Evolutionary conservation across 768 basidiomycete species (phyloP), one percentile per base, ranked within the genome.

Genomic region (Podaxis rugospora): DNA sequence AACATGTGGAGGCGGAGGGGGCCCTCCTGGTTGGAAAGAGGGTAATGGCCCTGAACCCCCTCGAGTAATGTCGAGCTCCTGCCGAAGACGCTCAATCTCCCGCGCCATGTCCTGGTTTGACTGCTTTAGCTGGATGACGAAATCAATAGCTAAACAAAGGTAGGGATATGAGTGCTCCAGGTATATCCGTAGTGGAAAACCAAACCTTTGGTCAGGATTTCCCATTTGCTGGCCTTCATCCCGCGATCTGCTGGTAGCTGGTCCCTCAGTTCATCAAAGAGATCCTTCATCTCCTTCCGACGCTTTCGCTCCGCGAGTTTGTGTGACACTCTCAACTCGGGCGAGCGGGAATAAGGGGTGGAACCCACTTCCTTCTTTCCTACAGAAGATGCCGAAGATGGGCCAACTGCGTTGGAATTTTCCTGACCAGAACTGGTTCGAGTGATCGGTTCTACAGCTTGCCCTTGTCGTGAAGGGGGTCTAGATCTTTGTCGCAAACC

Each of bases 151-250:
- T 44, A 44, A 44, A 18, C 16, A 44, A 44, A 16, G 42, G n/a
- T 7, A 18, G 42, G 16, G n/a, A 44, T 44, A 18, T 44, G 42
- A 44, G 42, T n/a, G 40, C 40, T 16, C 42, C 14, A 44, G 42
- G 62, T 44, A 64, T 58, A 36, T 44, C 62, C 16, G 39, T 55
- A 49, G 40, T 50, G 59, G 56, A 21, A 61, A 37, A 60, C 71
- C 81, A 64, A 65, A 92, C 95, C 92, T 87, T 97, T 96, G 75
- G 89, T 95, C 36, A 99, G 76, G 63, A 98, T 98, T 78, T 99
- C 97, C 97, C 96, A 98, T 76, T 99, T 99, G 76, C 92, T 95
- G 18, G 93, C 90, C 71, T 98, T 98, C 87, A 95, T 92, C 46
- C 90, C 94, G 55, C 90, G 84, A 76, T 94, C 94, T 55, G 89